Conservation (phyloP, 106 monocot species). For the Agapanthus africanus region DNA sequence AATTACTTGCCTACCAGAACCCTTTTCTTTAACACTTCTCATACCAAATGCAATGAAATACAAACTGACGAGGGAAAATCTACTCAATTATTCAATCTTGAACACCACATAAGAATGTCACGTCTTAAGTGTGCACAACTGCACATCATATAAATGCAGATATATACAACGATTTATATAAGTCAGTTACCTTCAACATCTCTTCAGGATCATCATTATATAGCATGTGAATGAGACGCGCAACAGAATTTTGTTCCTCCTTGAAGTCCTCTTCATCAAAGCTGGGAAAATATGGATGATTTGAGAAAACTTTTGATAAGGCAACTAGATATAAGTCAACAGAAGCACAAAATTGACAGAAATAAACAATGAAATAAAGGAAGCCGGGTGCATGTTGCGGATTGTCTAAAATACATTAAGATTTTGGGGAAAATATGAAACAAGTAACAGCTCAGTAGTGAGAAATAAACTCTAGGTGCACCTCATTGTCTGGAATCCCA, state of each 20-base stretch:
- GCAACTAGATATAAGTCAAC: not conserved
- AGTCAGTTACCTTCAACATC: slow-evolving; percentile 76
- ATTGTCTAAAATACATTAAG: too few relatives aligned
- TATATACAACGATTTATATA: not conserved
- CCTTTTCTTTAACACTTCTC: too few relatives aligned
- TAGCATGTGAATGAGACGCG: slow-evolving; percentile 95
- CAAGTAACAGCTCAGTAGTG: not conserved
- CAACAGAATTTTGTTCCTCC: slow-evolving; percentile 98
- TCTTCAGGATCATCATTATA: slow-evolving; percentile 85
- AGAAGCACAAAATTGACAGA: not conserved
- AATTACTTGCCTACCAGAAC: too few relatives aligned
- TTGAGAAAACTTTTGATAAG: not conserved
- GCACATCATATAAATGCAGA: too few relatives aligned
- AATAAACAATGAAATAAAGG: not conserved
- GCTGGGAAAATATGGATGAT: slow-evolving; percentile 21
- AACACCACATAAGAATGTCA: too few relatives aligned
- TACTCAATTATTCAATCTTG: too few relatives aligned
- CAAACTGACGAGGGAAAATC: too few relatives aligned
- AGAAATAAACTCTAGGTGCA: slow-evolving; percentile 3
- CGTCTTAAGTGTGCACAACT: too few relatives aligned
- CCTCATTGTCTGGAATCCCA: slow-evolving; percentile 73
- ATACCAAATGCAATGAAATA: too few relatives aligned
- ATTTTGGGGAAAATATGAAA: not conserved
- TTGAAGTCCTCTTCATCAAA: slow-evolving; percentile 99
- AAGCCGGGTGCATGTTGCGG: not conserved